Percentiles rank a stretch among this genome's conserved stretches.
phyloP scores from a whole-genome alignment of 2,329 filamentous ascomycete genomes.

The Pestalotiopsis sp. region DNA sequence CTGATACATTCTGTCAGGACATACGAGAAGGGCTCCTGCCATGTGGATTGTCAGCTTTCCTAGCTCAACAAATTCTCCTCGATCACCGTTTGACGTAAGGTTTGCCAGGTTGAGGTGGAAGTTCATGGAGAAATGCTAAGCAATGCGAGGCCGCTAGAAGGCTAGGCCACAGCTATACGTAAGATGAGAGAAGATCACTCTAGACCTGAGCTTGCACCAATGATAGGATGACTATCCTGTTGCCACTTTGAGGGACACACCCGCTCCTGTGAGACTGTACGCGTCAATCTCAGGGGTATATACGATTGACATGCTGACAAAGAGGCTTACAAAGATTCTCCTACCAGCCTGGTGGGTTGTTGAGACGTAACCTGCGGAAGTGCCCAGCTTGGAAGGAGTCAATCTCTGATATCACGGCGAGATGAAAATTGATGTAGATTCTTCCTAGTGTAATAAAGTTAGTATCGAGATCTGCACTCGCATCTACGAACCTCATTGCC shows the following conservation, averaged over 20 bases:
- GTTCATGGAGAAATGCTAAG: too few relatives aligned
- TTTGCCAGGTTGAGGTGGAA: too few relatives aligned
- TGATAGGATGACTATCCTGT: not conserved
- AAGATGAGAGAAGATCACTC: not conserved
- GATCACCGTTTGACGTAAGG: too few relatives aligned
- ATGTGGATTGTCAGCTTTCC: too few relatives aligned
- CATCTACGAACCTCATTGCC: not conserved
- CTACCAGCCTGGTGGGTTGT: not conserved
- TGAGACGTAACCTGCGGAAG: not conserved
- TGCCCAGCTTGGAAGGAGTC: not conserved
- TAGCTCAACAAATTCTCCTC: too few relatives aligned
- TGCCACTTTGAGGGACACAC: not conserved
- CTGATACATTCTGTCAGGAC: too few relatives aligned
- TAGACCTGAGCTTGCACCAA: not conserved
- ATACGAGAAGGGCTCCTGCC: too few relatives aligned
- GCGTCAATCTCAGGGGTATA: not conserved
- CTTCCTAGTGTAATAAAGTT: not conserved
- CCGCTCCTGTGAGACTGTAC: not conserved
- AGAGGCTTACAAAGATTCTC: slow-evolving; percentile 6
- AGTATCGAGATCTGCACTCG: not conserved
- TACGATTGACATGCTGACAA: not conserved
- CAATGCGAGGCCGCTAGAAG: too few relatives aligned
- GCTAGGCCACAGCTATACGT: too few relatives aligned
- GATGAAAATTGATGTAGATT: not conserved
- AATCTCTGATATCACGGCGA: not conserved